Evolutionary conservation across 129 eudicot genomes (phyloP).

Genomic region (Saussurea involucrata): DNA sequence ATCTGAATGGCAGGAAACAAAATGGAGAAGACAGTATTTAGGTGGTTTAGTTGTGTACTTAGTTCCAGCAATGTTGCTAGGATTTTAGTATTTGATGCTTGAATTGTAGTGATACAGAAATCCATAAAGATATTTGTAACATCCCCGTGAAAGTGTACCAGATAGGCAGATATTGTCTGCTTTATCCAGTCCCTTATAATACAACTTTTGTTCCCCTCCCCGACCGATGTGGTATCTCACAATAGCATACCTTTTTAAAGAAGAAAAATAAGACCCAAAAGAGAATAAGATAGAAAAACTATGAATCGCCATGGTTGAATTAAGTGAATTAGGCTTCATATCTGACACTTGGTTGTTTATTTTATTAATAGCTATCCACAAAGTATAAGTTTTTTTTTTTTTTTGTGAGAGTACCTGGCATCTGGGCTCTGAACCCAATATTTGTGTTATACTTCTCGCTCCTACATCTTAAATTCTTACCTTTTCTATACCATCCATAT

Average conservation of each 20-base stretch:
- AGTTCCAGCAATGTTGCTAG: no score
- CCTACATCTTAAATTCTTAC: no score
- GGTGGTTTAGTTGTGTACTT: neutral
- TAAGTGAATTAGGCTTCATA: neutral
- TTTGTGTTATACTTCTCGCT: neutral
- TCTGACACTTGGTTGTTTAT: neutral
- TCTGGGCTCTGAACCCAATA: neutral
- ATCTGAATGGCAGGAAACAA: neutral
- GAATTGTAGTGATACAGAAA: neutral
- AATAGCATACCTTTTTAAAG: neutral
- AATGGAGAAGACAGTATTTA: no score
- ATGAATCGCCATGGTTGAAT: neutral
- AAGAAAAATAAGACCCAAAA: neutral
- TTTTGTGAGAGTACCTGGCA: neutral
- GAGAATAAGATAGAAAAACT: neutral
- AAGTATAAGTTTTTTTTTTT: neutral
- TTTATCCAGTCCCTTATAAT: no score
- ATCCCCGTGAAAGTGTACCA: no score
- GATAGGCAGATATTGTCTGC: no score
- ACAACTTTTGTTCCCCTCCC: no score
- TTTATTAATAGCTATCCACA: no score
- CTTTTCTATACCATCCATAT: no score
- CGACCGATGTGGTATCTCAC: no score
- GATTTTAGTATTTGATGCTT: no score
- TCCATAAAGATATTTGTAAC: neutral